phyloP scores from a whole-genome alignment of 768 basidiomycete species.

The Boletus reticulatus region DNA sequence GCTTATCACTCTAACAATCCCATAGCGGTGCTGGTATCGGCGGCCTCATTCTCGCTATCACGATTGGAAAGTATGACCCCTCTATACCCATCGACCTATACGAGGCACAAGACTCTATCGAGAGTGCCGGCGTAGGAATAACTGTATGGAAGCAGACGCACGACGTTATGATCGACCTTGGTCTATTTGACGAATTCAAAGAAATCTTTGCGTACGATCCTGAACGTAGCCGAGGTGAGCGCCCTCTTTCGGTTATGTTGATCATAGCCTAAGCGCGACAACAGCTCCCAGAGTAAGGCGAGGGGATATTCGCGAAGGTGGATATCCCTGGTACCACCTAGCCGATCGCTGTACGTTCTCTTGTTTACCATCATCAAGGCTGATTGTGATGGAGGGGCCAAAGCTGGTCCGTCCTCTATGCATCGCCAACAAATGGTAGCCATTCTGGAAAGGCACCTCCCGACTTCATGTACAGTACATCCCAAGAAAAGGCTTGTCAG shows the following conservation, averaged over 20 bases:
- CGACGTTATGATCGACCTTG: slow-evolving; percentile 43
- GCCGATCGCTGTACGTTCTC: slow-evolving; percentile 18
- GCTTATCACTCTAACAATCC: not conserved
- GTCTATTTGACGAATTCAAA: slow-evolving; percentile 36
- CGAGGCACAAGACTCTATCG: slow-evolving; percentile 42
- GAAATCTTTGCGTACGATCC: slow-evolving; percentile 12
- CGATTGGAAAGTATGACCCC: slow-evolving; percentile 33
- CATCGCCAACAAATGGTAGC: slow-evolving; percentile 25
- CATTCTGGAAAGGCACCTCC: slow-evolving; percentile 18
- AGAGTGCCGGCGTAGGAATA: slow-evolving; percentile 42
- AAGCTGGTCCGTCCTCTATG: slow-evolving; percentile 12
- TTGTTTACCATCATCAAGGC: not conserved
- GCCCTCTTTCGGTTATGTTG: not conserved
- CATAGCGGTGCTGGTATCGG: slow-evolving; percentile 41
- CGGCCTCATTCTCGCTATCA: slow-evolving; percentile 42
- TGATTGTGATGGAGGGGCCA: not conserved
- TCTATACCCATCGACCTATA: slow-evolving; percentile 42
- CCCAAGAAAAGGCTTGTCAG: slow-evolving; percentile 17
- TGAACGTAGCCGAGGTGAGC: slow-evolving; percentile 11
- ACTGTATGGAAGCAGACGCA: slow-evolving; percentile 47
- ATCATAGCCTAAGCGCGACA: not conserved
- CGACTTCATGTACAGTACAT: slow-evolving; percentile 18
- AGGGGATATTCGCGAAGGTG: slow-evolving; percentile 33
- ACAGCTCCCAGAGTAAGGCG: slow-evolving; percentile 6
- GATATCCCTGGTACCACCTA: slow-evolving; percentile 29